phyloP scores from a whole-genome alignment of 23 red algal genomes.

The Gracilaria domingensis region DNA sequence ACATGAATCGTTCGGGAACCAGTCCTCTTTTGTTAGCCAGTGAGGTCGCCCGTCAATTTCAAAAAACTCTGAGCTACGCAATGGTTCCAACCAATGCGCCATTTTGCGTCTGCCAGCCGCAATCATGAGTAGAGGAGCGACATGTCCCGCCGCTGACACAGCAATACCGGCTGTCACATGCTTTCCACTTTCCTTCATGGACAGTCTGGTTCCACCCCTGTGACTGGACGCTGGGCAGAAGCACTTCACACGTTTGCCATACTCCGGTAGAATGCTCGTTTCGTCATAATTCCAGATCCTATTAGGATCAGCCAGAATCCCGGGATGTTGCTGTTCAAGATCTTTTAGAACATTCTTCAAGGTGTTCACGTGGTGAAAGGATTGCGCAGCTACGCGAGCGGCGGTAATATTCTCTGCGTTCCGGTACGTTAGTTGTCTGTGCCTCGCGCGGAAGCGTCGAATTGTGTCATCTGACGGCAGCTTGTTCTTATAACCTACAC shows the following conservation, averaged over 20 bases:
- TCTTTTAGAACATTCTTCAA: background rate
- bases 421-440: conserved; percentile 11
- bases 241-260: background rate
- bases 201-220: background rate
- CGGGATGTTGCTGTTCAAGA: background rate
- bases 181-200: background rate
- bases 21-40: background rate
- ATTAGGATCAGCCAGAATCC: background rate
- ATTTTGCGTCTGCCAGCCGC: background rate
- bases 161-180: conserved; percentile 22
- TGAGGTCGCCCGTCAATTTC: background rate
- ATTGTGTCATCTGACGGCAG: background rate
- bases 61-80: background rate
- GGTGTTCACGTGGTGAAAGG: background rate
- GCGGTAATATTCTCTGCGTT: background rate
- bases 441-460: background rate
- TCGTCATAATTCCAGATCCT: conserved; percentile 31
- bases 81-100: conserved; percentile 4
- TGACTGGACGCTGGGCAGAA: background rate
- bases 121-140: background rate
- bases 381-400: background rate
- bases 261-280: background rate
- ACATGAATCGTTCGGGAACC: too few relatives aligned
- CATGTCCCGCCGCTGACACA: background rate
- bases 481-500: background rate